phyloP scores from a whole-genome alignment of 805 yeast genomes.

The Kodamaea fukazawae region DNA sequence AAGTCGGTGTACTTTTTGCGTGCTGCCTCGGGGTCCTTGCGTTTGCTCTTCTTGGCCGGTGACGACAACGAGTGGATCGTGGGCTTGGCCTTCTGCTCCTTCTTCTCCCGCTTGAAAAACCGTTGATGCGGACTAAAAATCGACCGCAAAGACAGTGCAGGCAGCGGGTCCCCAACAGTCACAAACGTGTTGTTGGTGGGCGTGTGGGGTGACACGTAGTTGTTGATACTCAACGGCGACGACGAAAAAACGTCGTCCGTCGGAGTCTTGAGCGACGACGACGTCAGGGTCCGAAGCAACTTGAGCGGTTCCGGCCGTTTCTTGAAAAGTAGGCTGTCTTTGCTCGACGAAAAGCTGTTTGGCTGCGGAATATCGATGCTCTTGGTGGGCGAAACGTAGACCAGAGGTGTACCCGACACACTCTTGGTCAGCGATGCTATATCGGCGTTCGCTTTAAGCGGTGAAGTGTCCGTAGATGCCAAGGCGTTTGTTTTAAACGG shows the following conservation, averaged over 20 bases:
- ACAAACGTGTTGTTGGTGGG: conserved; percentile 27
- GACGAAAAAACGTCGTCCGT: neutral
- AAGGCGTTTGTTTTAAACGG: too few relatives aligned
- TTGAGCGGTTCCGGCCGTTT: neutral
- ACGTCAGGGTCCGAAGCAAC: conserved; percentile 2
- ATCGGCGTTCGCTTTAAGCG: too few relatives aligned
- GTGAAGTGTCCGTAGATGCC: too few relatives aligned
- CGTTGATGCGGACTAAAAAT: conserved; percentile 40
- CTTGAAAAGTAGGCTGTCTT: neutral
- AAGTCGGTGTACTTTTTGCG: conserved; percentile 23
- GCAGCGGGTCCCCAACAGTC: conserved; percentile 40
- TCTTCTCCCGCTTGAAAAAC: conserved; percentile 30
- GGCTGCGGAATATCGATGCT: too few relatives aligned
- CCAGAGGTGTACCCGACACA: too few relatives aligned
- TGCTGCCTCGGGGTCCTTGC: conserved; percentile 8
- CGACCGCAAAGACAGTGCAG: conserved; percentile 24
- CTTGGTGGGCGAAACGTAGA: too few relatives aligned
- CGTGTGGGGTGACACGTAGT: conserved; percentile 17
- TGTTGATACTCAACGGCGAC: conserved; percentile 9
- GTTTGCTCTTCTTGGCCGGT: conserved; percentile 13
- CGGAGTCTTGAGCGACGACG: conserved; percentile 2
- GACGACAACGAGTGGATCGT: conserved; percentile 35
- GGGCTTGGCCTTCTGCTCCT: conserved; percentile 15
- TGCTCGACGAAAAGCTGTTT: too few relatives aligned
- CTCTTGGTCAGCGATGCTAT: too few relatives aligned